Evolutionary conservation across 331 rosid species (phyloP).

Genomic region (Cydonia oblonga): DNA sequence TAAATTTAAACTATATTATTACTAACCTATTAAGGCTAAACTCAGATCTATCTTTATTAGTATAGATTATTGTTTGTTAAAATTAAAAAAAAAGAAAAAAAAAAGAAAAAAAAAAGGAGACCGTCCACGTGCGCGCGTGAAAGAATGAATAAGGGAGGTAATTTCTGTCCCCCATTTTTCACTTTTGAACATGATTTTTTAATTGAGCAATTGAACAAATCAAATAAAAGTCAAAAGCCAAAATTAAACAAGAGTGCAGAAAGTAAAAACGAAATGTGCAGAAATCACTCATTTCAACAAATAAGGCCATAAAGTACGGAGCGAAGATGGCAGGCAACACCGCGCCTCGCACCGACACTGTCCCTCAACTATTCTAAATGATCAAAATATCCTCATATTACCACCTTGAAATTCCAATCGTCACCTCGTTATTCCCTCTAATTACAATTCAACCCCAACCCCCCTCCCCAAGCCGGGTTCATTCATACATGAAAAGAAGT

Average conservation of each 20-base stretch:
- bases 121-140: not conserved
- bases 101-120: too few relatives aligned
- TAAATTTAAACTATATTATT: too few relatives aligned
- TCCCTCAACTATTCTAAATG: not conserved
- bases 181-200: not conserved
- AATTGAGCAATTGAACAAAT: too few relatives aligned
- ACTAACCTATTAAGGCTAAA: rapidly evolving
- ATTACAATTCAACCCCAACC: not conserved
- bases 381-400: not conserved
- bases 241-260: too few relatives aligned
- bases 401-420: not conserved
- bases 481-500: not conserved
- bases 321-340: not conserved
- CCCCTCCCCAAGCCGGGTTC: not conserved
- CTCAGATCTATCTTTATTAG: too few relatives aligned
- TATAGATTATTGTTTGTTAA: too few relatives aligned
- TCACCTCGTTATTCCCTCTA: not conserved
- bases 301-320: not conserved
- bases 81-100: too few relatives aligned
- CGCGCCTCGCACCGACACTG: not conserved
- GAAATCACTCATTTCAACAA: not conserved
- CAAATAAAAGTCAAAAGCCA: too few relatives aligned
- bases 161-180: not conserved
- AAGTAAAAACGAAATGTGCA: not conserved
- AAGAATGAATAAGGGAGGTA: not conserved